Conservation (phyloP, 2,329 filamentous ascomycete genomes). For the Fusarium sp. region DNA sequence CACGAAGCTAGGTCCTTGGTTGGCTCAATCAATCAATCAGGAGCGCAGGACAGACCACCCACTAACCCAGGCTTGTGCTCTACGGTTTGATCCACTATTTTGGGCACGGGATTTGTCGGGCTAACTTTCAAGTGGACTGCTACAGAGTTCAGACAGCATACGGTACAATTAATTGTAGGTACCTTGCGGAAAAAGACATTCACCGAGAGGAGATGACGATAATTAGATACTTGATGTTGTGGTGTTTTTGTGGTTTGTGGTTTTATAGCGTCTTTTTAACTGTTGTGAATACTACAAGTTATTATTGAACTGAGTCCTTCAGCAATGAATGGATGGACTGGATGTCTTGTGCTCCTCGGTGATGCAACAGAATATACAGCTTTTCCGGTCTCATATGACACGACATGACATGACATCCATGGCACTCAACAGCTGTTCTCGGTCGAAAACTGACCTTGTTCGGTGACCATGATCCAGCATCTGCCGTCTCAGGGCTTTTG, state of each 20-base stretch:
- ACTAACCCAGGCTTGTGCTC: slow-evolving; percentile 31
- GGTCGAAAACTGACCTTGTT: slow-evolving; percentile 19
- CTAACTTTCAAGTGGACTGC: slow-evolving; percentile 7
- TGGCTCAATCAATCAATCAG: slow-evolving; percentile 40
- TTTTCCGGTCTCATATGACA: not conserved
- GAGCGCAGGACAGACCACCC: slow-evolving; percentile 32
- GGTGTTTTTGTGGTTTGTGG: not conserved
- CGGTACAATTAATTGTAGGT: too few species aligned
- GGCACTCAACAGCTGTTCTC: slow-evolving; percentile 25
- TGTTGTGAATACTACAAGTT: not conserved
- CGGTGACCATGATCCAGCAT: slow-evolving; percentile 38
- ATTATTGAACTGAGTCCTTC: not conserved
- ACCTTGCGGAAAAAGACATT: slow-evolving; percentile 45
- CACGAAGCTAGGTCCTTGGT: slow-evolving; percentile 40
- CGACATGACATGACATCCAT: slow-evolving; percentile 16
- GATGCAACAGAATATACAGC: not conserved
- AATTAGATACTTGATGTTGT: slow-evolving; percentile 3
- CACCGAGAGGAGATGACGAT: slow-evolving; percentile 42
- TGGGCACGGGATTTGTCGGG: slow-evolving; percentile 50
- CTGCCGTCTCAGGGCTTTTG: slow-evolving; percentile 19
- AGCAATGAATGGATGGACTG: too few species aligned
- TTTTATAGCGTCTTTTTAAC: slow-evolving; percentile 28
- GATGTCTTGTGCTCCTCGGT: slow-evolving; percentile 2
- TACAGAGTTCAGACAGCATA: too few species aligned
- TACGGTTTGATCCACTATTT: slow-evolving; percentile 31